These are phyloP conservation scores for Candolleomyces efflorescens DNA, from an alignment of 768 basidiomycete species.

Conservation along the genomic window DNA sequence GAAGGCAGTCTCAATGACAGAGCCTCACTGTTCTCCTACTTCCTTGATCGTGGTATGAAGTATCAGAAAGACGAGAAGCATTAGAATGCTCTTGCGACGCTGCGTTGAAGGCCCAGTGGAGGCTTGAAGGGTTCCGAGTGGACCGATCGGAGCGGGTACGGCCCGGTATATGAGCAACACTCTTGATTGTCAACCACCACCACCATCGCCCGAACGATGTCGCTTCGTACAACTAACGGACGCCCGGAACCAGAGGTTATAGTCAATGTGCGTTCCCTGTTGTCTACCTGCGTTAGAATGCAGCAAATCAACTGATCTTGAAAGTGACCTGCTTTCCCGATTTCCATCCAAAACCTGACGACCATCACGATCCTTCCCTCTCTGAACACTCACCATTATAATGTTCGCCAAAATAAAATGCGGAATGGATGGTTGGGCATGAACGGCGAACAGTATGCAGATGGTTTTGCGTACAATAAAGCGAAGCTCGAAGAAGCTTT, in stretches of 20 bases:
- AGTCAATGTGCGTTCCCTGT: slow-evolving; percentile 45
- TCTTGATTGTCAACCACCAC: too few species aligned
- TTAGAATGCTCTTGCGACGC: too few species aligned
- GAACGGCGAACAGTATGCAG: slow-evolving; percentile 42
- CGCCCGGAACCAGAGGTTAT: slow-evolving; percentile 63
- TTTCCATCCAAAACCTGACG: background rate
- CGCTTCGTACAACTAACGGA: slow-evolving; percentile 32
- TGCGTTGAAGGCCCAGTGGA: too few species aligned
- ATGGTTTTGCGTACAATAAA: slow-evolving; percentile 67
- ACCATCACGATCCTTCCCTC: background rate
- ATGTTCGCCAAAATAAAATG: background rate
- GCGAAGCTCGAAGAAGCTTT: slow-evolving; percentile 63
- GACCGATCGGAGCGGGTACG: too few species aligned
- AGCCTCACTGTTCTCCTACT: too few species aligned
- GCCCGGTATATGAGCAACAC: too few species aligned
- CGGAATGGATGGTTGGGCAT: background rate
- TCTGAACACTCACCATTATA: background rate
- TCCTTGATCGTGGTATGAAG: too few species aligned
- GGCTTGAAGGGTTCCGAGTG: too few species aligned
- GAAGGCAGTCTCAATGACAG: too few species aligned
- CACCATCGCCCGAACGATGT: background rate
- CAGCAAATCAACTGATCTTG: background rate
- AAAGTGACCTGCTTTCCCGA: background rate
- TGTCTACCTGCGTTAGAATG: background rate
- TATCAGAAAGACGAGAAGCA: too few species aligned